A percentile compares a stretch with the other conserved stretches of the same genome.
Conservation (phyloP, 768 basidiomycete species). For the Paxillus rubicundulus region DNA sequence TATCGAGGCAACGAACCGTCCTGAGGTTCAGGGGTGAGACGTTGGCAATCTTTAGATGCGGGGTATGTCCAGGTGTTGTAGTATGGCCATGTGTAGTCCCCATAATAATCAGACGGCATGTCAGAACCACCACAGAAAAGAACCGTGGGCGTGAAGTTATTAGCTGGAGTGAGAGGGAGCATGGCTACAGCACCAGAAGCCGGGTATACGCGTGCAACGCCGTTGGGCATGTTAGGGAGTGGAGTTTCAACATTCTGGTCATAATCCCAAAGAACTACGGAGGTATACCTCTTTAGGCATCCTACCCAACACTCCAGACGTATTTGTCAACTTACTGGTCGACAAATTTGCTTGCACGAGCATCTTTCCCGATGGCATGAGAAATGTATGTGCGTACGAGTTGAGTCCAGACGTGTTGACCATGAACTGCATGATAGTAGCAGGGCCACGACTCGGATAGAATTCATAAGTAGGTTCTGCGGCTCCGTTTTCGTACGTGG, state of each 20-base stretch:
- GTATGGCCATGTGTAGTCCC: slow-evolving; percentile 71
- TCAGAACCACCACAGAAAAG: slow-evolving; percentile 90
- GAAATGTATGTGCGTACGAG: slow-evolving; percentile 68
- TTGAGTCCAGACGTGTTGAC: slow-evolving; percentile 73
- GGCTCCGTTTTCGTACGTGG: slow-evolving; percentile 54
- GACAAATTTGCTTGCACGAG: slow-evolving; percentile 78
- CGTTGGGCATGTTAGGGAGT: slow-evolving; percentile 70
- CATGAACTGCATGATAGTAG: slow-evolving; percentile 61
- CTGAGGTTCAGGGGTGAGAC: slow-evolving; percentile 81
- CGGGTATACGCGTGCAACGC: slow-evolving; percentile 81
- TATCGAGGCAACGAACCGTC: slow-evolving; percentile 63
- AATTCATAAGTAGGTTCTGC: slow-evolving; percentile 83
- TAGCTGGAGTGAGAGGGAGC: slow-evolving; percentile 86
- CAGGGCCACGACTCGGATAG: slow-evolving; percentile 58
- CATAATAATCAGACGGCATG: slow-evolving; percentile 70
- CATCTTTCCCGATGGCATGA: slow-evolving; percentile 71
- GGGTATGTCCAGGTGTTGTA: slow-evolving; percentile 74
- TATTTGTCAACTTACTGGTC: slow-evolving; percentile 48
- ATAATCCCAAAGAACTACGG: slow-evolving; percentile 50
- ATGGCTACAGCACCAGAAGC: slow-evolving; percentile 87
- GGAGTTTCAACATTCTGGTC: slow-evolving; percentile 53
- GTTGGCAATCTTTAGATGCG: slow-evolving; percentile 70
- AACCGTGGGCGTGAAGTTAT: slow-evolving; percentile 82
- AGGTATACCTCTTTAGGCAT: neutral
- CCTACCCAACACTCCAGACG: neutral